A percentile compares a stretch with the other conserved stretches of the same genome.
phyloP scores from a whole-genome alignment of 139 green algal species.

The Haematococcus lacustris region DNA sequence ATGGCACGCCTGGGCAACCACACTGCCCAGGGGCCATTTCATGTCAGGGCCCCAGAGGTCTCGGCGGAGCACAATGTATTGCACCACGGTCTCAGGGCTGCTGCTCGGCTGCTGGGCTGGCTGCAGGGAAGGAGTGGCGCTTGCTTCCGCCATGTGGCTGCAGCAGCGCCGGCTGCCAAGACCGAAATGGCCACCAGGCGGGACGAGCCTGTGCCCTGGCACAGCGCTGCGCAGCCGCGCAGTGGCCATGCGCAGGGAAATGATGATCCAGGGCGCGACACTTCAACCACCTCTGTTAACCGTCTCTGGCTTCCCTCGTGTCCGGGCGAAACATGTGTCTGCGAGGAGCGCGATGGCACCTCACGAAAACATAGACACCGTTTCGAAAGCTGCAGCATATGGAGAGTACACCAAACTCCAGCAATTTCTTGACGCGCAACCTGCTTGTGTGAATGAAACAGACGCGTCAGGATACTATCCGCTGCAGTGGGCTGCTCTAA shows the following conservation, averaged over 20 bases:
- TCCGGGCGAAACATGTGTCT: no score
- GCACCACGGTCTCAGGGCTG: conserved; percentile 47
- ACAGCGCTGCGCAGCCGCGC: no score
- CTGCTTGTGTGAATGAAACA: conserved; percentile 35
- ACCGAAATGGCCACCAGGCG: neutral
- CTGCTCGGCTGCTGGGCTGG: neutral
- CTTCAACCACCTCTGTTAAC: neutral
- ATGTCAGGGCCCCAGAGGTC: conserved; percentile 77
- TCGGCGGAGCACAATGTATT: conserved; percentile 88
- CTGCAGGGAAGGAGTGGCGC: neutral
- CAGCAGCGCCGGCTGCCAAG: neutral
- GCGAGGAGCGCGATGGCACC: neutral
- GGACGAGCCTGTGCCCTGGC: no score
- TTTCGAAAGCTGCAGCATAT: conserved; percentile 64
- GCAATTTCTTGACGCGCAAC: conserved; percentile 43
- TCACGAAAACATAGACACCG: conserved; percentile 14
- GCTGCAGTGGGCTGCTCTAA: conserved; percentile 87
- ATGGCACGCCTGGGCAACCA: conserved; percentile 74
- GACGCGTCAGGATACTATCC: conserved; percentile 60
- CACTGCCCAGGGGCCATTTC: conserved; percentile 84
- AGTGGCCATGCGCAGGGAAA: no score
- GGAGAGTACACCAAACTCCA: conserved; percentile 41
- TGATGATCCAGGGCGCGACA: neutral
- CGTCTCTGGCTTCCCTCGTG: no score
- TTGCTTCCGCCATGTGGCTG: neutral